Base-by-base conservation (phyloP, 2,329 filamentous ascomycete genomes). In the Seiridium cupressi region DNA sequence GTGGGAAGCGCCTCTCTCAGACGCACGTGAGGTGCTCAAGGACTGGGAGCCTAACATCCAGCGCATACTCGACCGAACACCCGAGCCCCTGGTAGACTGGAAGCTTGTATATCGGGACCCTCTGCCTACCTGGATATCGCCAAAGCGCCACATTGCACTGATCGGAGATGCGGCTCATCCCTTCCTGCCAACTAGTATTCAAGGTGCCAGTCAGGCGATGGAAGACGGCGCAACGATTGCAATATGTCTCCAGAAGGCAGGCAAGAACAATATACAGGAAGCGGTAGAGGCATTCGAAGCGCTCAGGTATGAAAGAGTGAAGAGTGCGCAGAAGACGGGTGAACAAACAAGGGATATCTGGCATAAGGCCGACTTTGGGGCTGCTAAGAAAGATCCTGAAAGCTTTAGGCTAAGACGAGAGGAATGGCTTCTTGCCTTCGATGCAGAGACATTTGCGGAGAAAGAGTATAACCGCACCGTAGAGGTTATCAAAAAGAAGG, bases 81-180 rank as follows among this genome's bases (percentile, higher is more conserved):
- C 67, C 13, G 65, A 67, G 47, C 66, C 68, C 9, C 62, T 73
- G 18, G 68, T 75, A 57, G 73, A 74, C 64, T 74, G 70, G 70
- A 75, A 76, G 62, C 72, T 77, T 10, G 73, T 76, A 3, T 73
- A 71, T 63, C 69, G 74, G 36, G 73, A 75, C 40, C 73, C 73
- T 7, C 60, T 76, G 48, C 76, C 76, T 5, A 77, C 74, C 0
- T 80, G 78, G 73, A 69, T 78, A 55, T 78, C 75, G 3, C 69
- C 74, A 3, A 66, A 68, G 3, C 71, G 73, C 13, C 72, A 78
- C 8, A 77, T 80, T 53, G 72, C 72, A 4, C 67, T 82, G 3
- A 76, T 84, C 35, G 81, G 81, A 6, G 80, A 83, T 64, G 74
- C 80, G 2, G 81, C 81, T 8, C 81, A 84, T 64, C 76, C 79